Conservation (phyloP, 257 asterid species). For the Verbena officinalis region DNA sequence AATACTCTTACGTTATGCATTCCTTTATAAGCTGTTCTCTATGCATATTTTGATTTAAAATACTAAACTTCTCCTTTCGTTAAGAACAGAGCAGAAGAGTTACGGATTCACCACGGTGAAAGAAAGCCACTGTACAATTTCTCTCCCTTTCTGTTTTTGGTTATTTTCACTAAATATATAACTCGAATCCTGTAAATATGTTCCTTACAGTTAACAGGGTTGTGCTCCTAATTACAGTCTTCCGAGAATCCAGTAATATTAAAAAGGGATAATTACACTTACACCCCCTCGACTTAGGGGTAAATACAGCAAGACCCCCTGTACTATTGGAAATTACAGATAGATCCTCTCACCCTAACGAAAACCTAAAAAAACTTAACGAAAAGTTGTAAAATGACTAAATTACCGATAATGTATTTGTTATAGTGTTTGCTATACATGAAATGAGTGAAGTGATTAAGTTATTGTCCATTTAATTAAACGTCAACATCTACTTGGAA, state of each 20-base stretch:
- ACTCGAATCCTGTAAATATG: background rate
- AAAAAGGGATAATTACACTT: no score
- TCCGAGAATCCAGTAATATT: slow-evolving; percentile 8
- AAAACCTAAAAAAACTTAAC: no score
- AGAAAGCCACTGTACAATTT: background rate
- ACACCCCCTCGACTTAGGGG: no score
- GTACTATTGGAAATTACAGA: no score
- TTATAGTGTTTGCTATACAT: no score
- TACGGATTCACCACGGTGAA: background rate
- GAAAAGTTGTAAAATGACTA: no score
- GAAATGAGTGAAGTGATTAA: no score
- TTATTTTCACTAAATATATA: background rate
- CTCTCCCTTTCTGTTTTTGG: background rate
- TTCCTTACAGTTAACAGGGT: background rate
- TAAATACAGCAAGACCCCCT: no score
- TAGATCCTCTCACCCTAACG: no score
- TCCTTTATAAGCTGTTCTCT: background rate
- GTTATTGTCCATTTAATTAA: no score
- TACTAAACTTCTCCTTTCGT: background rate
- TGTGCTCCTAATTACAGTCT: slow-evolving; percentile 8
- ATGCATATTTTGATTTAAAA: background rate
- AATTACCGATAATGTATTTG: no score
- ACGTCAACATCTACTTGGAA: no score
- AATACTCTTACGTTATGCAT: background rate
- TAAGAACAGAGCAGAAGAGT: background rate